Conservation (phyloP, 2,329 filamentous ascomycete species). For the Penicillium glabrum region DNA sequence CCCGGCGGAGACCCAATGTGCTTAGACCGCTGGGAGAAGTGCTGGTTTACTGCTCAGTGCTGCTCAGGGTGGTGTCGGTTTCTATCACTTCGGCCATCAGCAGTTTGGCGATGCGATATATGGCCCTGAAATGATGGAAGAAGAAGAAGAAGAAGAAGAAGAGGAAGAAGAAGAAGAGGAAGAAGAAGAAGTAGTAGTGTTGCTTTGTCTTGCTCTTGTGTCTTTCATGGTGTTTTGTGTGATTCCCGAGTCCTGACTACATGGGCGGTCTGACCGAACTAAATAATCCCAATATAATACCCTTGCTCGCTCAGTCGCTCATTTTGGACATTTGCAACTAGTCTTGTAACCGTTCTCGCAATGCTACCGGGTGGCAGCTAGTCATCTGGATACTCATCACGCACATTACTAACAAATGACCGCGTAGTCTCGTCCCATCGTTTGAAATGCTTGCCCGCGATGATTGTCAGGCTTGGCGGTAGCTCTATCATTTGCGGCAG, state of each 20-base stretch:
- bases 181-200: too few relatives aligned
- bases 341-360: background rate
- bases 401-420: constrained; percentile 79
- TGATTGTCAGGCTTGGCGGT: constrained; percentile 53
- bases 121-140: background rate
- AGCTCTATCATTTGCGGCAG: constrained; percentile 52
- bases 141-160: too few relatives aligned
- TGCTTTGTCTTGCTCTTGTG: too few relatives aligned
- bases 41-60: background rate
- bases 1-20: background rate
- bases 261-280: too few relatives aligned
- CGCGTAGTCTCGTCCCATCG: constrained; percentile 69
- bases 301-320: too few relatives aligned
- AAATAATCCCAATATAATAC: too few relatives aligned
- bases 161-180: too few relatives aligned
- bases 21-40: background rate
- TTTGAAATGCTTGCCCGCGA: constrained; percentile 86
- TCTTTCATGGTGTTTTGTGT: too few relatives aligned
- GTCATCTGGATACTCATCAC: constrained; percentile 84
- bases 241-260: too few relatives aligned
- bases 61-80: background rate
- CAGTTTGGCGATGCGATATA: background rate
- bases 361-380: constrained; percentile 38
- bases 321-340: background rate
- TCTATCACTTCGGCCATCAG: background rate